Evolutionary conservation across 352 stramenopile genomes (phyloP), one percentile per base, ranked within the genome.

Genomic region (Globisporangium canariense): DNA sequence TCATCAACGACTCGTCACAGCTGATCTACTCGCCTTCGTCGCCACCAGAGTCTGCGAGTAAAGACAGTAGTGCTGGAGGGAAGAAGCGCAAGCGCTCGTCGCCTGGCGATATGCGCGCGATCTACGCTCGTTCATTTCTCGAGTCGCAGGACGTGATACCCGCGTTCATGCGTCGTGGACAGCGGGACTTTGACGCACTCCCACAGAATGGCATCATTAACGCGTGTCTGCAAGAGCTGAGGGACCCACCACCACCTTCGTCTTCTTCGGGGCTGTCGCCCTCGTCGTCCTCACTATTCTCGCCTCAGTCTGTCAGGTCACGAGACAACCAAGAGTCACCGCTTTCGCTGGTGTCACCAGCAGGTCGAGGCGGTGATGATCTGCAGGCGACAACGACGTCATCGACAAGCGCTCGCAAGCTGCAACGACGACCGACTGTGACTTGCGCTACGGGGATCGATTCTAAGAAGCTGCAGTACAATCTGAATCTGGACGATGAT

Each of bases 1-100:
- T 94, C 45, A 94, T 94, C 56, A 86, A 94, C 56, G 77, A 94
- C 73, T 90, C 83, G 1, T 92, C 86, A 3, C 86, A 94, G 63
- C 60, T 93, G 40, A 49, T 91, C n/a, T 93, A 89, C 65, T 92
- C 85, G 7, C 83, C 70, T 52, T 11, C 32, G 10, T 43, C 49
- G 8, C 57, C 58, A 25, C 63, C 60, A 30, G 40, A 53, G 14
- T 66, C 60, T 7, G 41, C 56, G 10, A 32, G 25, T 32, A 58
- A 40, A 34, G 28, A 18, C 10, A 25, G n/a, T 10, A 6, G 49
- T 50, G 43, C 25, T 34, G 55, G 10, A 14, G n/a, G 32, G 32
- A 58, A 58, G 7, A 69, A 59, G 45, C 72, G 67, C 65, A 74
- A 65, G 51, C 64, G 57, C 73, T 71, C 49, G 61, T 80, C 68